Percentiles rank a stretch among this genome's conserved stretches.
phyloP scores from a whole-genome alignment of 2,329 filamentous ascomycete genomes.

The Helminthosporium solani region DNA sequence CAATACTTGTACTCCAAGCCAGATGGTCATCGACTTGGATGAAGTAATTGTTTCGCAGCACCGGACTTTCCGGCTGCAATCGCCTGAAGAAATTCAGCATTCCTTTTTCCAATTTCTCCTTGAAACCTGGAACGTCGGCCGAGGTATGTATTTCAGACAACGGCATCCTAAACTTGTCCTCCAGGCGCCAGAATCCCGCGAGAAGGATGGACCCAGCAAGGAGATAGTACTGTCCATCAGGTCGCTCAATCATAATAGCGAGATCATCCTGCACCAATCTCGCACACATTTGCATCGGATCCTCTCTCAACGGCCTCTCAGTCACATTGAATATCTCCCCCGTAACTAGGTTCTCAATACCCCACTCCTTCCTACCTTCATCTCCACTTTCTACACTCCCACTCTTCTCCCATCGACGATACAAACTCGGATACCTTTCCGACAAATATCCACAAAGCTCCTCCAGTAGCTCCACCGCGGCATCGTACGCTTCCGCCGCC shows the following conservation, averaged over 20 bases:
- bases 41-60: constrained; percentile 80
- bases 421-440: constrained; percentile 72
- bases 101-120: constrained; percentile 69
- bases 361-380: constrained; percentile 60
- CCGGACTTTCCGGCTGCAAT: constrained; percentile 65
- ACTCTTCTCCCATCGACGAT: constrained; percentile 61
- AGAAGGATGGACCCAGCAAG: constrained; percentile 74
- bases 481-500: constrained; percentile 68
- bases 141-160: constrained; percentile 77
- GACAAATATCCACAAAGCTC: constrained; percentile 71
- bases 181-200: constrained; percentile 78
- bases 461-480: constrained; percentile 73
- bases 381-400: constrained; percentile 63
- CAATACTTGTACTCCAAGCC: constrained; percentile 75
- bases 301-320: constrained; percentile 65
- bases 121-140: constrained; percentile 72
- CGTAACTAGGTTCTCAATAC: constrained; percentile 70
- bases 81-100: constrained; percentile 81
- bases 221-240: constrained; percentile 78
- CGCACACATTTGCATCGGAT: constrained; percentile 74
- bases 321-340: constrained; percentile 70
- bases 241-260: constrained; percentile 76
- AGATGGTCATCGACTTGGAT: constrained; percentile 79
- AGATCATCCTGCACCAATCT: constrained; percentile 79
- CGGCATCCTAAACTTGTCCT: constrained; percentile 79